A percentile compares a stretch with the other conserved stretches of the same genome.
These are phyloP conservation scores for Vicia faba DNA, from an alignment of 306 rosid species.

Conservation along the genomic window DNA sequence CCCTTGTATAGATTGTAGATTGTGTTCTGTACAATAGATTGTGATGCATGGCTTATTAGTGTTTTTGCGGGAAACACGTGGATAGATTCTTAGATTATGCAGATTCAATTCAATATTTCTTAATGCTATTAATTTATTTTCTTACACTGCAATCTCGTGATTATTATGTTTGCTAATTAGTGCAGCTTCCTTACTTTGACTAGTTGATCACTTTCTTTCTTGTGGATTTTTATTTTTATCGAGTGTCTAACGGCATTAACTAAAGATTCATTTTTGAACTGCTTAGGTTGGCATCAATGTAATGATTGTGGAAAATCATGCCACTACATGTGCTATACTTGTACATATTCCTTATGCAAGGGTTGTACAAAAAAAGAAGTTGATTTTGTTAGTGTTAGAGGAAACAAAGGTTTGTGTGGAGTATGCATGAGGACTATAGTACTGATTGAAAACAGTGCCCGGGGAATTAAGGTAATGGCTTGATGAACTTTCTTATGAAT, in stretches of 20 bases:
- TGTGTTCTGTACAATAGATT: constrained; percentile 3
- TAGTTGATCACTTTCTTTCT: neutral
- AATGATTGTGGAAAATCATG: constrained; percentile 70
- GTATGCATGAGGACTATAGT: constrained; percentile 78
- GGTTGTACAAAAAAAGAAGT: constrained; percentile 73
- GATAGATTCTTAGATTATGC: constrained; percentile 1
- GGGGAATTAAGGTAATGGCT: constrained; percentile 69
- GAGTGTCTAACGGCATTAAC: constrained; percentile 10
- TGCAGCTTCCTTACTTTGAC: constrained; percentile 13
- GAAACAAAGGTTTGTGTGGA: constrained; percentile 89
- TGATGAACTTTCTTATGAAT: constrained; percentile 32
- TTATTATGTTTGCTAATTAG: constrained; percentile 2
- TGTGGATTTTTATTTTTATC: constrained; percentile 31
- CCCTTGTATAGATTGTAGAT: constrained; percentile 26
- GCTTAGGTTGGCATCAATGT: constrained; percentile 96
- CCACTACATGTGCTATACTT: constrained; percentile 91
- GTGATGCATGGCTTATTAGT: constrained; percentile 22
- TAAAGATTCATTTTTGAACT: constrained; percentile 22
- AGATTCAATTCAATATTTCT: constrained; percentile 7
- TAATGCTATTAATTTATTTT: constrained; percentile 12
- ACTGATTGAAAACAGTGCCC: constrained; percentile 67
- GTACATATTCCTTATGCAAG: constrained; percentile 93
- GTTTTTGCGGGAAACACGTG: neutral
- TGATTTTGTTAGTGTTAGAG: constrained; percentile 81
- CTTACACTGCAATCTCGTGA: neutral